Percentiles rank a stretch among this genome's conserved stretches.
Conservation (phyloP, 225 moss, liverwort and hornwort genomes). For the Bryoerythrophyllum caledonicum region DNA sequence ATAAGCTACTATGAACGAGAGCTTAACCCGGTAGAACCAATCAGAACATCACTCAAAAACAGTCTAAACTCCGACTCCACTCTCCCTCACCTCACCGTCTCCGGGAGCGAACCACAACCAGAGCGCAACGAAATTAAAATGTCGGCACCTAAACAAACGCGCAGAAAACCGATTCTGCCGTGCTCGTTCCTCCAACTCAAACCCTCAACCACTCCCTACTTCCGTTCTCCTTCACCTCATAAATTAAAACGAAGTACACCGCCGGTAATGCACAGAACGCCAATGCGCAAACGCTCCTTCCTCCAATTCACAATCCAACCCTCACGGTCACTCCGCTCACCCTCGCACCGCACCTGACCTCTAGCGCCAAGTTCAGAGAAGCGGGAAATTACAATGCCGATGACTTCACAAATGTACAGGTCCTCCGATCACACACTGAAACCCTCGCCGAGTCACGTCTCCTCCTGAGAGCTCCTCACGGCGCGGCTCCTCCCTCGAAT, state of each 20-base stretch:
- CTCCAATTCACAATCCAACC: background rate
- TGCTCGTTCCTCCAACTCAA: too few relatives aligned
- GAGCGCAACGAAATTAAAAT: too few relatives aligned
- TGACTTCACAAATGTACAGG: background rate
- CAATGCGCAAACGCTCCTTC: background rate
- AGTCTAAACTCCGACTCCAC: background rate
- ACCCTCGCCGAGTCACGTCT: background rate
- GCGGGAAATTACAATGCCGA: background rate
- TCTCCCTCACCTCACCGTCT: too few relatives aligned
- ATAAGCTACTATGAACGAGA: slow-evolving; percentile 1
- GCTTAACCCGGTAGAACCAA: background rate
- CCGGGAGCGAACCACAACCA: too few relatives aligned
- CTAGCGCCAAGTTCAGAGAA: background rate
- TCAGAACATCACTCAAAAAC: background rate
- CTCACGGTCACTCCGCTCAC: background rate
- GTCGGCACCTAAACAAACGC: too few relatives aligned
- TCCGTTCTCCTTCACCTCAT: background rate
- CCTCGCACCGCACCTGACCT: background rate
- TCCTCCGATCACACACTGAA: background rate
- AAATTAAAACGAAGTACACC: too few relatives aligned
- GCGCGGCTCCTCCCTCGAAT: slow-evolving; percentile 1
- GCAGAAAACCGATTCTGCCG: too few relatives aligned
- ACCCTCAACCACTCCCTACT: background rate
- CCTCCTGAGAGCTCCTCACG: background rate
- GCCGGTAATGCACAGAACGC: background rate